Conservation (phyloP, 208 protist genomes). For the Endotrypanum monterogeii region DNA sequence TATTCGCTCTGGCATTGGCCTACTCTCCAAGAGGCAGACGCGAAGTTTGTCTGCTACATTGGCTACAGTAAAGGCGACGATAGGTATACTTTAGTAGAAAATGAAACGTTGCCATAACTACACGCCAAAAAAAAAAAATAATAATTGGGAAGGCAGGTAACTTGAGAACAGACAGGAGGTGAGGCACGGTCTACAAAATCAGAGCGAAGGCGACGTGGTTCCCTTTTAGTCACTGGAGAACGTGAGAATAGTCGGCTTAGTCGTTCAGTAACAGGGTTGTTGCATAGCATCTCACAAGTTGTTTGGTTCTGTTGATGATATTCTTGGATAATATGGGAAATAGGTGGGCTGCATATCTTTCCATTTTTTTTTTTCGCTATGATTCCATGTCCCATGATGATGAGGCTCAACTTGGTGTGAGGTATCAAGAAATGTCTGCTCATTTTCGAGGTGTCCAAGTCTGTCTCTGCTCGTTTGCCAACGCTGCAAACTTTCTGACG, state of each 20-base stretch:
- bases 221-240: background rate
- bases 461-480: background rate
- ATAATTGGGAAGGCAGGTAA: background rate
- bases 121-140: background rate
- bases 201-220: background rate
- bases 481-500: background rate
- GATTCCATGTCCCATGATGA: background rate
- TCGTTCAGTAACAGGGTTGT: too few relatives aligned
- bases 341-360: background rate
- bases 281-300: background rate
- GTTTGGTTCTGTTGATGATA: background rate
- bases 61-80: conserved; percentile 41
- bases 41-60: conserved; percentile 60
- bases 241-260: background rate
- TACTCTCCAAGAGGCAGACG: conserved; percentile 55
- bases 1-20: conserved; percentile 81
- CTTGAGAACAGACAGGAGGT: background rate
- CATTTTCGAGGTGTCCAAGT: background rate
- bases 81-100: conserved; percentile 51
- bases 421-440: background rate
- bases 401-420: background rate
- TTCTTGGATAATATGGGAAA: background rate
- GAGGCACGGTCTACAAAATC: background rate
- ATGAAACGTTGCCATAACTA: background rate
- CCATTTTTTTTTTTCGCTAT: background rate